Conservation (phyloP, 2,329 filamentous ascomycete species). For the Ophiostoma ips region DNA sequence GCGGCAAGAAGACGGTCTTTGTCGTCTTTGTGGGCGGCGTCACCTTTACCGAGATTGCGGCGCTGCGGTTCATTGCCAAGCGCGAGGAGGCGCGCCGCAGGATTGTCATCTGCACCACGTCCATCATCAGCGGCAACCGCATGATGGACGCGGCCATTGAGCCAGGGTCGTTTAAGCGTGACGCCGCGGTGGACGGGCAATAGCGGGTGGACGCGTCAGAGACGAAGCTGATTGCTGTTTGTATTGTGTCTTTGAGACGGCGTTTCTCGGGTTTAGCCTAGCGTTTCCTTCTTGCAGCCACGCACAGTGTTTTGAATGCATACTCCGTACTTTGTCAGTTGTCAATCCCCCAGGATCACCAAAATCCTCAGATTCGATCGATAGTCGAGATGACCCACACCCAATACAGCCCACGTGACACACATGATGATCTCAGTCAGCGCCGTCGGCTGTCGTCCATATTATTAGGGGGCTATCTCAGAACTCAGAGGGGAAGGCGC, state of each 20-base stretch:
- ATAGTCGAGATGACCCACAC: background rate
- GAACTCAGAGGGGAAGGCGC: background rate
- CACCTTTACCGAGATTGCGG: slow-evolving; percentile 91
- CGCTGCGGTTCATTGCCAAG: slow-evolving; percentile 71
- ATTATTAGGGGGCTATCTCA: background rate
- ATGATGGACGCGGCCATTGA: slow-evolving; percentile 82
- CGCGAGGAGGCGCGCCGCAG: slow-evolving; percentile 31
- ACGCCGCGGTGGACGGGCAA: slow-evolving; percentile 13
- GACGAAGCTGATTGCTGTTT: too few relatives aligned
- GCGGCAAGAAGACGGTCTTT: slow-evolving; percentile 71
- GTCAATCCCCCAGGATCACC: too few relatives aligned
- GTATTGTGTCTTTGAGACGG: background rate
- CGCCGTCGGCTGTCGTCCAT: background rate
- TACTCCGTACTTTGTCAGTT: too few relatives aligned
- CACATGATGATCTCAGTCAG: background rate
- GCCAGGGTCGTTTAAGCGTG: slow-evolving; percentile 45
- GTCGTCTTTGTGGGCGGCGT: slow-evolving; percentile 98
- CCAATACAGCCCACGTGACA: background rate
- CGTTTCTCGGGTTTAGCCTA: background rate
- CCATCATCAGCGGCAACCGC: slow-evolving; percentile 74
- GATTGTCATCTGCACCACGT: slow-evolving; percentile 85
- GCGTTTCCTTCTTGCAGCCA: too few relatives aligned
- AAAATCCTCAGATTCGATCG: too few relatives aligned
- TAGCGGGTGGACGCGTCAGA: too few relatives aligned
- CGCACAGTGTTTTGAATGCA: too few relatives aligned